Conservation (phyloP, 805 yeast species). For the Teunomyces funiuensis region DNA sequence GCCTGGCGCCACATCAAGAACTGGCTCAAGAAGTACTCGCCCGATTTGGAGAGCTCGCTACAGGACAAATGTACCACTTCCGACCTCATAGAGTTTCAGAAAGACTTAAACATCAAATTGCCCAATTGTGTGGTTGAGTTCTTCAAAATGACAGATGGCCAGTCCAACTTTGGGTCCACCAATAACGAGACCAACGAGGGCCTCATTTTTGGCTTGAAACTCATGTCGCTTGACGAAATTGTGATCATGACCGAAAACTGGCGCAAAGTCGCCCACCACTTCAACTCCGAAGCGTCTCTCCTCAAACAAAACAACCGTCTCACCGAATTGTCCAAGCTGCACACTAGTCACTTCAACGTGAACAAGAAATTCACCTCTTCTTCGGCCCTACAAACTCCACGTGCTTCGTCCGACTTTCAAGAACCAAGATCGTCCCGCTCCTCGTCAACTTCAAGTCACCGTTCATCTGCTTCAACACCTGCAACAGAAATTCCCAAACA, state of each 20-base stretch:
- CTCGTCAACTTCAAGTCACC: slow-evolving; percentile 17
- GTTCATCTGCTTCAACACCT: slow-evolving; percentile 15
- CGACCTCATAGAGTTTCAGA: slow-evolving; percentile 81
- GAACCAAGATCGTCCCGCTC: slow-evolving; percentile 20
- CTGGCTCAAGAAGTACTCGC: slow-evolving; percentile 77
- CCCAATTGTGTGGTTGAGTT: slow-evolving; percentile 86
- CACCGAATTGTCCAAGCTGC: slow-evolving; percentile 22
- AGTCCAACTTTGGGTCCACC: slow-evolving; percentile 63
- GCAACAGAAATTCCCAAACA: slow-evolving; percentile 41
- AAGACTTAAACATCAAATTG: slow-evolving; percentile 68
- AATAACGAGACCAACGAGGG: slow-evolving; percentile 59
- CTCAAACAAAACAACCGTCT: slow-evolving; percentile 17
- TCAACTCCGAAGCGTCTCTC: slow-evolving; percentile 26
- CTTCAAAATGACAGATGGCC: slow-evolving; percentile 85
- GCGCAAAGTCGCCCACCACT: slow-evolving; percentile 65
- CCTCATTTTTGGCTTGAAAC: slow-evolving; percentile 72
- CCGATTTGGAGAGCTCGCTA: slow-evolving; percentile 78
- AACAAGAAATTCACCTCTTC: slow-evolving; percentile 13
- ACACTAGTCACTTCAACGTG: slow-evolving; percentile 18
- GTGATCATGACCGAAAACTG: slow-evolving; percentile 81
- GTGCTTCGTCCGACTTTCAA: slow-evolving; percentile 9
- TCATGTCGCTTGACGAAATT: slow-evolving; percentile 78
- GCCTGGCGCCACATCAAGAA: slow-evolving; percentile 89
- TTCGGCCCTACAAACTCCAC: not conserved
- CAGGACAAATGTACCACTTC: slow-evolving; percentile 76